Base-by-base conservation (phyloP, 1,284 basidiomycete species). In the Ganoderma sinense region DNA sequence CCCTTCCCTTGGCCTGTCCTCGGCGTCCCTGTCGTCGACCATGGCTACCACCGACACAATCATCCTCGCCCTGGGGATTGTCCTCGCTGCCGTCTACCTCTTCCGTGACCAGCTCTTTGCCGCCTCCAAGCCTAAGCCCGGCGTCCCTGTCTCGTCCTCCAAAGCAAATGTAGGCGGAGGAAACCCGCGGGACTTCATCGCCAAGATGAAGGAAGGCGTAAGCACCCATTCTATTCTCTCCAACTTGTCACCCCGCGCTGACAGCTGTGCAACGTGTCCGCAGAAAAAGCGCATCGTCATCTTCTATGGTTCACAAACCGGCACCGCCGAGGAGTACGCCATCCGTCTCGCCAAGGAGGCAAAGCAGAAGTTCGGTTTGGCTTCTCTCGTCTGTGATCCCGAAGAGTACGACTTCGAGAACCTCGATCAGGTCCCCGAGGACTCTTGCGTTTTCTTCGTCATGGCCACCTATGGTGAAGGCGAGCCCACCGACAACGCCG, bases 401-500 rank as follows among this genome's bases (percentile, higher is more conserved):
- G 97, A 98, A 80, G 97, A 98, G 82, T 98, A 98, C 81, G 97
- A 99, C 79, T 98, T 98, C 79, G 94, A 97, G 78, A 97, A 95
- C 81, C 91, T 99, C 73, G 97, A 99, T 82, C 87, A 93, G 80
- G 80, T 99, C 43, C 95, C 97, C 3, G 91, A 94, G 71, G 92
- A 97, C 80, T 92, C 88, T 75, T 93, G 92, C 53, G 95, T 92
- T 69, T 89, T 98, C 81, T 99, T 99, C 79, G 96, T 98, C 77
- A 90, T 99, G 89, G 97, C 97, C 31, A 99, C 97, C 16, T 99
- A 99, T 78, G 97, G 97, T 72, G 97, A 99, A 84, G 97, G 97
- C 69, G 97, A 99, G 81, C 98, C 97, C 29, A 99, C 97, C 23
- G 97, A 99, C 82, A 99, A 99, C 79, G 96, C 97, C n/a, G 95